Base-by-base conservation (phyloP, 2,329 filamentous ascomycete species). In the Biscogniauxia marginata region DNA sequence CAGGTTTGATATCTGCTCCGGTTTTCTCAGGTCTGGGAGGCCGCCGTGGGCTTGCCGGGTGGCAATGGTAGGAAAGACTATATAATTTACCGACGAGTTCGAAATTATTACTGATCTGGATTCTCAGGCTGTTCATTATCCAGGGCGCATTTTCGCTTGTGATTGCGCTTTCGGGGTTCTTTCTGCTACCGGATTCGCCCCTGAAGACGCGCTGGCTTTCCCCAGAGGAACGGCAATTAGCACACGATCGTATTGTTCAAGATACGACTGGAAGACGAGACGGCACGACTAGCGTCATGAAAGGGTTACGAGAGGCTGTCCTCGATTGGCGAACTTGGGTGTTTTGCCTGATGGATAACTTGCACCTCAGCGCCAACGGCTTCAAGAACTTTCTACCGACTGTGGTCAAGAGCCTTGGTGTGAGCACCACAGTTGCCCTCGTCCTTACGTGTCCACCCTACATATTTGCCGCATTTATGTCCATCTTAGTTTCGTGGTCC, bases 401-500 rank as follows among this genome's bases (percentile, higher is more conserved):
- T 3, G 73, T 78, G 11, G 74, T 81, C 34, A 64, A 73, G 50
- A 76, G 74, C 0, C 71, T 80, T 1, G 74, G 74, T 0, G 79
- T 77, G 63, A 69, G 65, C 49, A 70, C 61, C 1, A 80, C 74
- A 0, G 72, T 77, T n/a, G 79, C 77, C 0, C 72, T 81, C 3
- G 73, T 77, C 1, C 73, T 81, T 4, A 80, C 77, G 2, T 75
- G 74, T 47, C 79, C 79, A 0, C 79, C 79, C 0, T 62, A 64
- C 34, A 44, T 65, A 1, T 49, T 65, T 20, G 63, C 63, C 6
- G 57, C 58, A 5, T 69, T 70, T 13, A 70, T 73, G 21, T 73
- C 73, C 7, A 73, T 81, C 23, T 56, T 72, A 19, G 70, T 74
- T 22, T 49, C 65, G 0, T 71, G 64, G 69, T 77, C 71, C 8